Evolutionary conservation across 352 stramenopile genomes (phyloP).

Genomic region (Nothophytophthora sp.): DNA sequence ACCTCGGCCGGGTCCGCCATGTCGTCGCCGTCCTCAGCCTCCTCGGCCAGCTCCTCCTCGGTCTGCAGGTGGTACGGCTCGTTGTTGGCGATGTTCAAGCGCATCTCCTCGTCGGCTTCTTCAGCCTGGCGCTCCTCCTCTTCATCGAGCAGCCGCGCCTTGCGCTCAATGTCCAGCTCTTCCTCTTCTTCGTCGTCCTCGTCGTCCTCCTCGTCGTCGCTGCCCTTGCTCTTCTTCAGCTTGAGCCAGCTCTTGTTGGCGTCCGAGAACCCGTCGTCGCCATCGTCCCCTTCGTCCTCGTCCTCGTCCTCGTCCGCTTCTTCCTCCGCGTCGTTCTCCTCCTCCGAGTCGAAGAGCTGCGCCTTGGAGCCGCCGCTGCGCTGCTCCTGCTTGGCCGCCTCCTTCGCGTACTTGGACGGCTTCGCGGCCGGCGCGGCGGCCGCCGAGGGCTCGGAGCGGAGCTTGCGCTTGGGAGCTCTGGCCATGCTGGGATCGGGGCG

Average conservation of each 20-base stretch:
- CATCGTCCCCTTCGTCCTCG: conserved; percentile 50
- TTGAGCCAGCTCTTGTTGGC: conserved; percentile 88
- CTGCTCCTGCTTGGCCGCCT: conserved; percentile 72
- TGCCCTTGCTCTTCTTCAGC: conserved; percentile 55
- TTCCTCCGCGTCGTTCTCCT: conserved; percentile 43
- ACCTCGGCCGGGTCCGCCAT: conserved; percentile 82
- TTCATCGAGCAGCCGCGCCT: conserved; percentile 80
- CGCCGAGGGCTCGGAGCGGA: conserved; percentile 29
- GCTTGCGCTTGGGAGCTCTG: conserved; percentile 61
- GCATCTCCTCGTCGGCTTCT: conserved; percentile 86
- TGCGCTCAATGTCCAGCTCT: conserved; percentile 88
- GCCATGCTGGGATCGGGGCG: conserved; percentile 31
- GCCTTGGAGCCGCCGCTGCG: conserved; percentile 44
- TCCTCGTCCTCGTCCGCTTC: conserved; percentile 47
- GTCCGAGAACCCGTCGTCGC: conserved; percentile 78
- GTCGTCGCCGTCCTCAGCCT: conserved; percentile 42
- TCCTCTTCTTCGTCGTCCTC: conserved; percentile 54
- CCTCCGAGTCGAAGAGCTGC: conserved; percentile 74
- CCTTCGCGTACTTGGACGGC: conserved; percentile 78
- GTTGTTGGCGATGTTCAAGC: conserved; percentile 87
- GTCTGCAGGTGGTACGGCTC: conserved; percentile 82
- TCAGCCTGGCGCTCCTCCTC: conserved; percentile 66
- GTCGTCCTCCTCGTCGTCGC: conserved; percentile 45
- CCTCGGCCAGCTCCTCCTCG: conserved; percentile 70
- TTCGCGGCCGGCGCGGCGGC: conserved; percentile 12